Conservation (phyloP, 2,329 filamentous ascomycete genomes). For the Paraphaeosphaeria minitans region DNA sequence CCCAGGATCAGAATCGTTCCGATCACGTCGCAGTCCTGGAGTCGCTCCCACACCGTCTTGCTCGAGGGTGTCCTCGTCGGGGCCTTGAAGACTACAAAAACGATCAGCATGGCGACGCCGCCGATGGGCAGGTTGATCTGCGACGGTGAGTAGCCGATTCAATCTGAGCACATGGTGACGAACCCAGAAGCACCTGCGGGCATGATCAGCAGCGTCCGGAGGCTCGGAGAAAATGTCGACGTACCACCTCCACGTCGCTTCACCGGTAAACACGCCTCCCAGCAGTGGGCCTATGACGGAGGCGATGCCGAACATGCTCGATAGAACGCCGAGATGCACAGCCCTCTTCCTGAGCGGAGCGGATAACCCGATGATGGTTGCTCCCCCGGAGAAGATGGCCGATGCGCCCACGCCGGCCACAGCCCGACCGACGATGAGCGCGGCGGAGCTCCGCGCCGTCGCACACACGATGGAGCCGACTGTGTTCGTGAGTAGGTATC, state of each 20-base stretch:
- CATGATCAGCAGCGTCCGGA: not conserved
- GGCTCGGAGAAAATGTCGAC: not conserved
- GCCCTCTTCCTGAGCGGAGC: conserved; percentile 48
- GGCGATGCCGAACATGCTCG: conserved; percentile 21
- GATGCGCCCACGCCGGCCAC: conserved; percentile 45
- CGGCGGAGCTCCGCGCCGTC: not conserved
- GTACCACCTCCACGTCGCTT: not conserved
- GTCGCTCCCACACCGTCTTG: too few species aligned
- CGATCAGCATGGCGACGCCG: not conserved
- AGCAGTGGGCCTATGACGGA: conserved; percentile 47
- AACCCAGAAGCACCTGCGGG: not conserved
- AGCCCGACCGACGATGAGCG: conserved; percentile 46
- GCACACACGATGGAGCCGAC: not conserved
- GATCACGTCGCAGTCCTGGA: too few species aligned
- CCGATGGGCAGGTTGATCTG: not conserved
- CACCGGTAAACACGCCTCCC: conserved; percentile 49
- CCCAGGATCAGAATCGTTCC: too few species aligned
- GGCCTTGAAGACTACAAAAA: too few species aligned
- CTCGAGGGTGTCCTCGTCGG: too few species aligned
- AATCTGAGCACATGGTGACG: too few species aligned
- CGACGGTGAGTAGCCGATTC: too few species aligned
- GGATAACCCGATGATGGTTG: conserved; percentile 40
- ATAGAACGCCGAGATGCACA: conserved; percentile 29
- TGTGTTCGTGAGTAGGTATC: too few species aligned
- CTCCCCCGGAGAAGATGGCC: conserved; percentile 43